Evolutionary conservation across 352 stramenopile species (phyloP), one percentile per base, ranked within the genome.

Genomic region (Phytophthora vignae): DNA sequence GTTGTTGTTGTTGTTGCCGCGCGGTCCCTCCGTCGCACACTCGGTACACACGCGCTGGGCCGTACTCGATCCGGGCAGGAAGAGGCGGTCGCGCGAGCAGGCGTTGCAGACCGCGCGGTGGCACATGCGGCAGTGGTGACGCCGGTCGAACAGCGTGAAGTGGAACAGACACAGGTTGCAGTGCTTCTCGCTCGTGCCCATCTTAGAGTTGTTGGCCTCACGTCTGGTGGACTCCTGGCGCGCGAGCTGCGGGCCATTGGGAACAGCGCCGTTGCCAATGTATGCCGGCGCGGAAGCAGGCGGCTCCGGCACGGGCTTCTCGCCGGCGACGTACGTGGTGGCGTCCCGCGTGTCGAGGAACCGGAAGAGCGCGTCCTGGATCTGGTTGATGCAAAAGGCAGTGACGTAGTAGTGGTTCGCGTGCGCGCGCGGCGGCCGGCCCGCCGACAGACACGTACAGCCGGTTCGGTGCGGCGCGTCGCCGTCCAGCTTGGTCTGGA

Each of bases 141-240:
- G 90, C 17, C 90, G 88, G 61, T 96, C 88, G 56, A 97, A 96
- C 60, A 97, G 87, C 63, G 89, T 96, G 60, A 97, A 97, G 78
- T 95, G 88, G 76, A 96, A 96, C 42, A 96, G 69, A 72, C 90
- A 97, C 60, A 95, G 71, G 72, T 97, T 96, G 76, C 90, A 97
- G 76, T 96, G 87, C 74, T 93, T 93, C 74, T 94, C 89, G 65
- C 90, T 97, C 60, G 77, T 86, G 48, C 79, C 76, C 70, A 90
- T 93, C 68, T 81, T 80, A 6, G 77, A 82, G 60, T 74, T 80
- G 67, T 88, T 91, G 56, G 74, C 85, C 55, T 92, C 79, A 6
- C 83, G 83, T 31, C 77, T 64, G 29, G 79, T 79, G 4, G 73
- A 81, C 55, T 84, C 82, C 67, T 94, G 79, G 15, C 87, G 87